These are phyloP conservation scores for Aspergillus campestris DNA, from an alignment of 495 filamentous ascomycete genomes.

Conservation along the genomic window DNA sequence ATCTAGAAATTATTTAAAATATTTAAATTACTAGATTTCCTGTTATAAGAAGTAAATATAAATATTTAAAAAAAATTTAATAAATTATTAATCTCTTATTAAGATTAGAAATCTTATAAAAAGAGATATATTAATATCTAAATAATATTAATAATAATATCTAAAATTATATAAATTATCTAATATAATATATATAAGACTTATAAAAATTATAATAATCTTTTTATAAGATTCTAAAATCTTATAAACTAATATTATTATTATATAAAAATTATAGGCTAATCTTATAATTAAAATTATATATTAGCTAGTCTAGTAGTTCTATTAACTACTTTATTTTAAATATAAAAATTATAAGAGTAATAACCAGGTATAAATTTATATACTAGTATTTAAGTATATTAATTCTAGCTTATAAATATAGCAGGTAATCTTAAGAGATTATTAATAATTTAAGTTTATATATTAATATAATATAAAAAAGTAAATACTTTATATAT, in stretches of 20 bases:
- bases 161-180: too few relatives aligned
- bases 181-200: conserved; percentile 12
- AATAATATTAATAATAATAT: too few relatives aligned
- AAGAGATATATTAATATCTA: too few relatives aligned
- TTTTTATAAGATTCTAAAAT: conserved; percentile 9
- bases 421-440: neutral
- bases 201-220: conserved; percentile 12
- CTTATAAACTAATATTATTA: conserved; percentile 9
- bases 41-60: too few relatives aligned
- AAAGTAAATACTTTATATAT: neutral
- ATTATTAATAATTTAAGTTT: conserved; percentile 1
- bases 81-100: too few relatives aligned
- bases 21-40: too few relatives aligned
- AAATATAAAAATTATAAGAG: neutral
- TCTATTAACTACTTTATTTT: conserved; percentile 8
- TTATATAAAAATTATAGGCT: conserved; percentile 13
- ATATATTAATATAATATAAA: too few relatives aligned
- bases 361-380: conserved; percentile 1
- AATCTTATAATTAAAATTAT: conserved; percentile 8
- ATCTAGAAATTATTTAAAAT: too few relatives aligned
- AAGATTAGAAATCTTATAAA: too few relatives aligned
- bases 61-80: too few relatives aligned
- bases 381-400: conserved; percentile 2
- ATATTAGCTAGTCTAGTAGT: conserved; percentile 5
- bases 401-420: neutral